Base-by-base conservation (phyloP, 306 rosid genomes). In the Heteromeles arbutifolia region DNA sequence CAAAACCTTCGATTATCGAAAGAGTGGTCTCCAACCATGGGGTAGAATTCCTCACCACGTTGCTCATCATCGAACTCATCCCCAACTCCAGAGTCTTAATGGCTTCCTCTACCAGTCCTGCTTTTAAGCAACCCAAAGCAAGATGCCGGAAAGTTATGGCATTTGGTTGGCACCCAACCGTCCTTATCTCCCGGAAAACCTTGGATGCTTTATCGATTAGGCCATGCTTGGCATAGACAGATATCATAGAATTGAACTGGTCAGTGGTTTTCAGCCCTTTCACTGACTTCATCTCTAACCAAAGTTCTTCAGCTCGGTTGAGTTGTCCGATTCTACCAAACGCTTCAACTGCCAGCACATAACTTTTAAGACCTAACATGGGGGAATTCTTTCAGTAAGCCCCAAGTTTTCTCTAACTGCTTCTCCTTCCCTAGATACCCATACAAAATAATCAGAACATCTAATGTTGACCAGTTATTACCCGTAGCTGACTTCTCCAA, bases 1-100 rank as follows among this genome's bases (percentile, higher is more conserved):
- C 91, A 65, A 96, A 87, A 74, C 75, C 72, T 74, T 87, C 96
- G 65, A 86, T 73, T 82, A 92, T 90, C 59, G 86, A 88, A 77
- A 83, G 87, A 52, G 97, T 92, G 66, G 97, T 88, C 84, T 96
- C 97, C 85, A 92, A 80, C 97, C 98, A 96, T 24, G 99, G 97
- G 26, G 86, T 85, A 71, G 98, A 92, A 80, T 87, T 86, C 44
- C 87, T 83, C 24, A 96, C 85, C 74, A 66, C 82, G 74, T 82
- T 88, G 86, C 74, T 81, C 63, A 82, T 66, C 4, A 78, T 80
- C 65, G 75, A 65, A 70, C 84, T 82, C 86, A 76, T 82, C 44
- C 96, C 91, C 77, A 90, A 67, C 18, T 88, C 87, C 39, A 90
- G 72, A 25, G 97, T 92, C 82, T 82, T 96, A 72, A 90, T 74